Percentiles rank a stretch among this genome's conserved stretches.
Evolutionary conservation across 345 rosid genomes (phyloP).

Genomic region (Ceriops zippeliana): DNA sequence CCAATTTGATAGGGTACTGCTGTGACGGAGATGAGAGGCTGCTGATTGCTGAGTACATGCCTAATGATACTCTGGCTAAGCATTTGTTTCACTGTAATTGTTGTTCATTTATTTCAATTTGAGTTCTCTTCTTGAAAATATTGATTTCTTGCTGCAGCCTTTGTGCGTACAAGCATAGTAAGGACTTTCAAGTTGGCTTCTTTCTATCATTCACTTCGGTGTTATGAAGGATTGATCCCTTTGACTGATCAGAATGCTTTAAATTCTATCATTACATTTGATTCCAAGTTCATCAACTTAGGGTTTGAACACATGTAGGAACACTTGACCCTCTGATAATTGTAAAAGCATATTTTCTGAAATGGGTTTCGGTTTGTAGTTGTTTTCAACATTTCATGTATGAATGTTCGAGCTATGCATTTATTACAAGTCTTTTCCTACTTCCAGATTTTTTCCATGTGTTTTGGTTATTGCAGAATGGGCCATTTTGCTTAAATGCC

Average conservation of each 20-base stretch:
- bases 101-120: not conserved
- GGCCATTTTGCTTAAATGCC: not conserved
- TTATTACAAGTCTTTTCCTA: no score
- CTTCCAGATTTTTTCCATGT: no score
- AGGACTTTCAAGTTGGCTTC: not conserved
- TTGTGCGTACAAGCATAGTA: not conserved
- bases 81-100: constrained; percentile 87
- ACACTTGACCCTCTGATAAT: no score
- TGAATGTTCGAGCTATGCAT: no score
- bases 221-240: not conserved
- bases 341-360: no score
- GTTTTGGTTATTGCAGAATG: constrained; percentile 1
- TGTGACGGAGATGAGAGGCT: constrained; percentile 95
- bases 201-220: not conserved
- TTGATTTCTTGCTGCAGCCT: not conserved
- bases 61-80: constrained; percentile 94
- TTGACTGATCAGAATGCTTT: not conserved
- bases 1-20: constrained; percentile 96
- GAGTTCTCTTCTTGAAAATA: not conserved
- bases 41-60: constrained; percentile 97
- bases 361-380: no score
- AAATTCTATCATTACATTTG: not conserved
- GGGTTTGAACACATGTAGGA: no score
- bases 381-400: no score
- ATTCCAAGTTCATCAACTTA: not conserved